Evolutionary conservation across 108 stramenopile species (phyloP), one percentile per base, ranked within the genome.

Genomic region (Ochromonas danica): DNA sequence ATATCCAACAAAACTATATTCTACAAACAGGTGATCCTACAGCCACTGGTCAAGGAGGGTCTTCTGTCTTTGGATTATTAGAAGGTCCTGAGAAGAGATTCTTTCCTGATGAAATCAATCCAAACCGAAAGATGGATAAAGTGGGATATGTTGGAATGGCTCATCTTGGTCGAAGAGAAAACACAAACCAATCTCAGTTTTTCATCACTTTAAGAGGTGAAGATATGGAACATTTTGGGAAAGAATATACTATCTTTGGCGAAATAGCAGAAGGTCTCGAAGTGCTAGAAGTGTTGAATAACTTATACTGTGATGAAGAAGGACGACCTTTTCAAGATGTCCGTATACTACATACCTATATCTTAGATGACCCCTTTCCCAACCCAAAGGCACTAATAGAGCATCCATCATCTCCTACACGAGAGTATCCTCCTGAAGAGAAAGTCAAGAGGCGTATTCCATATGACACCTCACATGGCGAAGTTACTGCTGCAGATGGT

Each of bases 301-400:
- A 88, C 25, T 81, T 90, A 0, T 97, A 94, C 70, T 91, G 90
- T 65, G 98, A 99, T 83, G 86, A 88, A 38, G 80, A 93, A 27
- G 96, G 96, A 27, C 79, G 98, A 57, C 98, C 98, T 1, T 96
- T 88, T 87, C 92, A 93, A 1, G 98, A 99, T 80, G 88, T 98
- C 38, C 90, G 98, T 1, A 93, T 99, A 35, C 81, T 85, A 45
- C 89, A 94, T 40, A 93, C 92, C 1, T 72, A 92, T 78, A 92
- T 99, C 1, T 79, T 99, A 43, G 89, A 95, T 81, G 94, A 97
- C 86, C 97, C 96, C 0, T 97, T 93, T 86, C 84, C 83, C 10
- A 90, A 92, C 40, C 79, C 82, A 0, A 40, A 91, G 85, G 84
- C 87, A 1, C 1, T 39, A 1, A 35, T 33, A 30, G 43, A n/a